A percentile compares a stretch with the other conserved stretches of the same genome.
These are phyloP conservation scores for Phylloporus arenicola DNA, from an alignment of 768 basidiomycete genomes.

Conservation along the genomic window DNA sequence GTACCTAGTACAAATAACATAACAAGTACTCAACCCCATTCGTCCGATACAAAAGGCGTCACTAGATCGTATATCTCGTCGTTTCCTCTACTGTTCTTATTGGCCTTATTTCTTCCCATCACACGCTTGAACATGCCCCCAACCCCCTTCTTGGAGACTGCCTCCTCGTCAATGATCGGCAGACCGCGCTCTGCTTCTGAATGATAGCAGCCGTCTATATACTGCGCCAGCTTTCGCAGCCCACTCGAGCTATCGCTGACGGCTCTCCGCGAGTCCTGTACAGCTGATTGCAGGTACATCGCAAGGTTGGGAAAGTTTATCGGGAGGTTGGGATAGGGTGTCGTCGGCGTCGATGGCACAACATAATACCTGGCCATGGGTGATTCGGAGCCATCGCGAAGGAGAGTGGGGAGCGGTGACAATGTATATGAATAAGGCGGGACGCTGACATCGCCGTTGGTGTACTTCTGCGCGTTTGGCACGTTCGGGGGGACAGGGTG, in stretches of 20 bases:
- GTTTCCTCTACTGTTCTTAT: slow-evolving; percentile 51
- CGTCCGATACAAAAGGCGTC: slow-evolving; percentile 75
- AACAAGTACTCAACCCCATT: slow-evolving; percentile 48
- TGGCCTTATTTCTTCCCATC: slow-evolving; percentile 46
- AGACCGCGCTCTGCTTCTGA: slow-evolving; percentile 28
- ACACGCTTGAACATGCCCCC: slow-evolving; percentile 57
- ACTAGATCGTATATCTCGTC: slow-evolving; percentile 79
- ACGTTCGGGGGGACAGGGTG: slow-evolving; percentile 49
- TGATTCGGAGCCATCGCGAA: slow-evolving; percentile 61
- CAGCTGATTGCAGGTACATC: slow-evolving; percentile 64
- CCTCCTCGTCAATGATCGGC: slow-evolving; percentile 28
- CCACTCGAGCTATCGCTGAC: slow-evolving; percentile 56
- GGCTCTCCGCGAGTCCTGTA: slow-evolving; percentile 63
- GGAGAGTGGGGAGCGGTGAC: slow-evolving; percentile 51
- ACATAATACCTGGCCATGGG: slow-evolving; percentile 64
- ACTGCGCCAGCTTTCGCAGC: slow-evolving; percentile 62
- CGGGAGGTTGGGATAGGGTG: slow-evolving; percentile 67
- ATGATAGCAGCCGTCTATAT: slow-evolving; percentile 64
- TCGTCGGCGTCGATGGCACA: slow-evolving; percentile 52
- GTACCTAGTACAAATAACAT: not conserved
- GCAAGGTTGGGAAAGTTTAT: slow-evolving; percentile 73
- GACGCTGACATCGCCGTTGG: slow-evolving; percentile 53
- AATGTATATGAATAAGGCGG: slow-evolving; percentile 72
- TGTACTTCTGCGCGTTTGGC: slow-evolving; percentile 43
- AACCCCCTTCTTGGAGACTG: slow-evolving; percentile 37